Evolutionary conservation across 306 rosid species (phyloP), one percentile per base, ranked within the genome.

Genomic region (Castanospermum australe): DNA sequence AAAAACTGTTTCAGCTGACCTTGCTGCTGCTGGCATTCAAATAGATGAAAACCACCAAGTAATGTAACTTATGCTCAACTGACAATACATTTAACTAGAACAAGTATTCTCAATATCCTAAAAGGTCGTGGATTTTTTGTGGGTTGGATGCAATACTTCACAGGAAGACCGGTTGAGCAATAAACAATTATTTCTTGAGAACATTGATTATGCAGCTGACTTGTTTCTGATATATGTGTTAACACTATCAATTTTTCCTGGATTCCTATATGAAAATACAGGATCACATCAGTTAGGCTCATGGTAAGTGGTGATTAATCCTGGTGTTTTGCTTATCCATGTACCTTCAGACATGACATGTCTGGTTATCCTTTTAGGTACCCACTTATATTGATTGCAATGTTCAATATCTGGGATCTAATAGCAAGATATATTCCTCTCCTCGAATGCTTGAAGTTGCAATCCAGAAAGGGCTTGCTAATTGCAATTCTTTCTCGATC

Each of bases 161-260:
- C 39, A 35, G 45, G 64, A 54, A 44, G 76, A 84, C 10, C 65
- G 88, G 22, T 30, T 90, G 81, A 73, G 67, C 90, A 87, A 82
- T 6, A 86, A 76, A 67, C 87, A 89, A 44, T 56, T 94, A 28
- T 45, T 91, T 42, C 24, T 77, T 5, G 64, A 88, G 79, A 94
- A 87, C 28, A 25, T 78, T 12, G 98, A 92, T 77, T 88, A 84
- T 77, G 85, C 61, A 65, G 42, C 78, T 6, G 90, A 79, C 57
- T 30, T 91, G 71, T 87, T 83, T 66, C 76, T 94, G 59, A 88
- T 86, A 66, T 89, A 92, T 67, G 90, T 84, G 15, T 22, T 92
- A 10, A 90, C 98, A 5, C 30, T 94, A 79, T 94, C 95, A 8
- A 92, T 92, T 61, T 79, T 86, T 67, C 98, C 97, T 4, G 97